Evolutionary conservation across 2,329 filamentous ascomycete species (phyloP).

Genomic region (Alternaria rosae): DNA sequence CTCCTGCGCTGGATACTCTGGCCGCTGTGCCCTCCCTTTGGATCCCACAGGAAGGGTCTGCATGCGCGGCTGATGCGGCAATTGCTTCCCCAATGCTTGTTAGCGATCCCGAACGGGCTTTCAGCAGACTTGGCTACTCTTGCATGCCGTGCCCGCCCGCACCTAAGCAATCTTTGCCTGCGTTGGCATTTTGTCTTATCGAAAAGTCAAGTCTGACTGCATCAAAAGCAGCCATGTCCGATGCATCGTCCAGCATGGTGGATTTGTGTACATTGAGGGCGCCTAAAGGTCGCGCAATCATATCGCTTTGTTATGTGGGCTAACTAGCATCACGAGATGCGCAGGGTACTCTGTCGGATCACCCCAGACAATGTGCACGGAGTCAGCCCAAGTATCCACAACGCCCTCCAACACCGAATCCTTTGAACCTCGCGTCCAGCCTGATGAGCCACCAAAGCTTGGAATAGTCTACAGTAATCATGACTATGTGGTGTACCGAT

Average conservation of each 20-base stretch:
- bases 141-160: conserved; percentile 1
- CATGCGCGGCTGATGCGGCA: conserved; percentile 11
- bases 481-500: background rate
- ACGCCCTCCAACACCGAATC: background rate
- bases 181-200: background rate
- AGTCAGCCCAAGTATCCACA: background rate
- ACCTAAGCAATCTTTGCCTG: conserved; percentile 8
- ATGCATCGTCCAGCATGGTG: background rate
- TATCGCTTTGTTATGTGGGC: background rate
- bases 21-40: conserved; percentile 2
- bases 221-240: background rate
- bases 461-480: conserved; percentile 1
- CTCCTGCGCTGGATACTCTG: conserved; percentile 3
- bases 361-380: background rate
- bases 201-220: conserved; percentile 4
- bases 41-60: background rate
- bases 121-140: conserved; percentile 9
- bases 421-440: background rate
- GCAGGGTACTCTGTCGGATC: background rate
- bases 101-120: conserved; percentile 1
- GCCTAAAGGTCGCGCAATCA: conserved; percentile 6
- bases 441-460: background rate
- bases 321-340: conserved; percentile 6
- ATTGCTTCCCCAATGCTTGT: conserved; percentile 15
- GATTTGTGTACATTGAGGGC: background rate